phyloP scores from a whole-genome alignment of 352 stramenopile species.

The Ophiocytium majus region DNA sequence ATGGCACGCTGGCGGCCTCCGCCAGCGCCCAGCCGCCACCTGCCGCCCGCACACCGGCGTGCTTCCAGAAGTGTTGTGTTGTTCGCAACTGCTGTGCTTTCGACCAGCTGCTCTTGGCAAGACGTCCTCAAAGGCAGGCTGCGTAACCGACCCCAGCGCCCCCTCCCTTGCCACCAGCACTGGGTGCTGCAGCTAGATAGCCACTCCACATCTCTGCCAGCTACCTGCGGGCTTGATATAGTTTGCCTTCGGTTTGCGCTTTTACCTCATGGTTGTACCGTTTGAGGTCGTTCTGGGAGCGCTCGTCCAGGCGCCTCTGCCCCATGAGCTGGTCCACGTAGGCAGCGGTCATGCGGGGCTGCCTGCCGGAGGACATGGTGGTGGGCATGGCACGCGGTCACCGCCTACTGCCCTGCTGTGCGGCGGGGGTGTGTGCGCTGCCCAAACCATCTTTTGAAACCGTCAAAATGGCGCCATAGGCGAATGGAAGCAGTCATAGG shows the following conservation, averaged over 20 bases:
- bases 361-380: background rate
- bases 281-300: constrained; percentile 33
- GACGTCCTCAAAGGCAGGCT: background rate
- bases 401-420: too few species aligned
- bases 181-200: background rate
- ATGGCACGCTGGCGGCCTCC: too few species aligned
- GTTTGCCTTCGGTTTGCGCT: background rate
- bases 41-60: too few species aligned
- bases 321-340: constrained; percentile 46
- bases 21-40: too few species aligned
- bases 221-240: background rate
- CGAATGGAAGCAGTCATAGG: too few species aligned
- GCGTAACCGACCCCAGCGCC: background rate
- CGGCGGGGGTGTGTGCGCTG: too few species aligned
- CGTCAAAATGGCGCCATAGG: too few species aligned
- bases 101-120: background rate
- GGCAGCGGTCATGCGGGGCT: constrained; percentile 39
- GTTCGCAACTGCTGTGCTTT: background rate
- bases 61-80: too few species aligned
- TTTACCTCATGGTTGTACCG: constrained; percentile 48
- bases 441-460: too few species aligned
- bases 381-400: too few species aligned
- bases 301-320: constrained; percentile 36
- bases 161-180: background rate
- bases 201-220: background rate